Evolutionary conservation across 495 filamentous ascomycete species (phyloP), one percentile per base, ranked within the genome.

Genomic region (Podospora bellae-mahoneyi): DNA sequence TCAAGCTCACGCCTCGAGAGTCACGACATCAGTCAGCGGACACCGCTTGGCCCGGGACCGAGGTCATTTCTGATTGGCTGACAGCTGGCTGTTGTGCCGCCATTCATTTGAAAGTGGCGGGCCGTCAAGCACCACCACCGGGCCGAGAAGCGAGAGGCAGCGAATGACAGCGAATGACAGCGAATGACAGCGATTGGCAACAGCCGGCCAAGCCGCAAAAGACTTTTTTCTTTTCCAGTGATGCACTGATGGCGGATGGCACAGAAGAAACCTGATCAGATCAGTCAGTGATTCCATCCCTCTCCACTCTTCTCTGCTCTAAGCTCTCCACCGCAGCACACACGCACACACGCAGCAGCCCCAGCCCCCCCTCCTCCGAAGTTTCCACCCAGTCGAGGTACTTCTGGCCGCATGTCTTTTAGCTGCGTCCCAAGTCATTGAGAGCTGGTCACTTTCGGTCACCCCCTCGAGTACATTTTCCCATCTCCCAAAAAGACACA

Each of bases 401-500:
- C 75, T 73, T 76, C 66, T 65, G 68, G 71, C 64, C 56, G 62
- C 72, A 71, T 67, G 20, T 68, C 68, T 69, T 66, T 69, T 62
- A 72, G 60, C 44, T 69, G 68, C 66, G 66, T 71, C 69, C 72
- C 66, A 67, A 68, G 73, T 72, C 66, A 32, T 73, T 69, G 68
- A 65, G 54, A 60, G 67, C 68, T 68, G 69, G 72, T 77, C 73
- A 74, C 70, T 72, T 60, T 16, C 69, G 69, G 64, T 69, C 75
- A 74, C 68, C 68, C 68, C 68, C 64, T 65, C 66, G 66, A 71
- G 68, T 64, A 23, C 65, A 60, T 62, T 66, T 55, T 59, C 23
- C 68, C 60, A 54, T 48, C 32, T 54, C 64, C 67, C 68, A 68
- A 68, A 67, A 64, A 10, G 15, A 9, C 20, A 61, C n/a, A 32